Conservation (phyloP, 1,139 yeast species). For the Candida sp. region DNA sequence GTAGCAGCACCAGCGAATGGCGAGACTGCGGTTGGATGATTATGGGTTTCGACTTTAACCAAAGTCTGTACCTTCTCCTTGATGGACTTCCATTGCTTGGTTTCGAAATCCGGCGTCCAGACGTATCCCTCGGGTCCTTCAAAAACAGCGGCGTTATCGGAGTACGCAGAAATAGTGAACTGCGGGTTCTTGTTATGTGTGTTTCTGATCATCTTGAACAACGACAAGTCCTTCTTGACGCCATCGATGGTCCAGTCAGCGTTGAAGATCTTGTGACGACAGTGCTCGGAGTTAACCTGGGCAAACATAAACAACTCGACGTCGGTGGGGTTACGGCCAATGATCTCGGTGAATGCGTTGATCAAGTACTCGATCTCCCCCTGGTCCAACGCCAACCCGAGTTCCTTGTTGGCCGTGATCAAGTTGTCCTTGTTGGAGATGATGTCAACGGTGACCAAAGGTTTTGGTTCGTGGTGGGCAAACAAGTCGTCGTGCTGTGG, state of each 20-base stretch:
- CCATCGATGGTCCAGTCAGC: constrained; percentile 99
- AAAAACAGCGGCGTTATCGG: constrained; percentile 98
- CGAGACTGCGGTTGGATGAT: constrained; percentile 99
- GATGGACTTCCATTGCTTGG: constrained; percentile 74
- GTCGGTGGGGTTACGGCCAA: constrained; percentile 95
- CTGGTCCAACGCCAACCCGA: constrained; percentile 91
- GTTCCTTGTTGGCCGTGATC: constrained; percentile 73
- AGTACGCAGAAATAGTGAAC: constrained; percentile 90
- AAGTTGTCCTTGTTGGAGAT: constrained; percentile 65
- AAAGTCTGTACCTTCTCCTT: constrained; percentile 87
- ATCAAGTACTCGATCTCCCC: constrained; percentile 92
- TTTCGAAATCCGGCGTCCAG: constrained; percentile 75
- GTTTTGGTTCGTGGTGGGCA: constrained; percentile 81
- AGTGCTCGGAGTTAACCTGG: constrained; percentile 98
- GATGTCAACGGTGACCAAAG: constrained; percentile 78
- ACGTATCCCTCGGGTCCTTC: constrained; percentile 81
- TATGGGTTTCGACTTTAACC: constrained; percentile 97
- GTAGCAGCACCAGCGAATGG: constrained; percentile 99
- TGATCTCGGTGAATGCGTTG: constrained; percentile 71
- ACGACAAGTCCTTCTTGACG: constrained; percentile 67
- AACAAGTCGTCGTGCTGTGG: constrained; percentile 78
- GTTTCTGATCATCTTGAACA: constrained; percentile 96
- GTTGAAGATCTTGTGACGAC: constrained; percentile 98
- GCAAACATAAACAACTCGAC: constrained; percentile 99
- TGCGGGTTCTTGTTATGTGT: constrained; percentile 85